Conservation (phyloP, 2,329 filamentous ascomycete genomes). For the Metarhizium guizhouense region DNA sequence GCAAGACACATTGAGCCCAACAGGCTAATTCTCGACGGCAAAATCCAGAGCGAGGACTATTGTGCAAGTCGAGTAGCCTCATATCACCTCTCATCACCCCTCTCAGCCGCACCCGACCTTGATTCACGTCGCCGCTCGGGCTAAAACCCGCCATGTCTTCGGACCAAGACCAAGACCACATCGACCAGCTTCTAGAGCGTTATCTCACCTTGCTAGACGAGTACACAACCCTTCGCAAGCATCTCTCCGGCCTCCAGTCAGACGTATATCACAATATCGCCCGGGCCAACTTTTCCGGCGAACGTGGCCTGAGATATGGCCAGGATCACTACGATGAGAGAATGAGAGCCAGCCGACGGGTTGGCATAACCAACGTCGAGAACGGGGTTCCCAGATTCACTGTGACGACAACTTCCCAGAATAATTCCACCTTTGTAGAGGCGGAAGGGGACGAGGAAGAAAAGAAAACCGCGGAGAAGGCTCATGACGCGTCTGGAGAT, state of each 20-base stretch:
- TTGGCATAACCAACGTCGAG: conserved; percentile 10
- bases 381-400: conserved; percentile 12
- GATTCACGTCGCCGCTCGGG: too few species aligned
- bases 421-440: not conserved
- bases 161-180: conserved; percentile 26
- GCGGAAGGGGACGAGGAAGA: not conserved
- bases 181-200: conserved; percentile 55
- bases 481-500: not conserved
- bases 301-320: conserved; percentile 55
- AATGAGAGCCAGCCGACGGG: conserved; percentile 51
- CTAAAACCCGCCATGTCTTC: not conserved
- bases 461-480: not conserved
- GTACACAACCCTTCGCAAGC: conserved; percentile 51
- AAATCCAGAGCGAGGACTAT: too few species aligned
- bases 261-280: conserved; percentile 52
- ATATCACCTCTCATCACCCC: not conserved
- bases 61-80: too few species aligned
- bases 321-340: conserved; percentile 64
- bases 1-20: too few species aligned
- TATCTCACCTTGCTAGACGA: conserved; percentile 60
- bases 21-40: too few species aligned
- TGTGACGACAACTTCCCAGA: not conserved
- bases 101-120: not conserved
- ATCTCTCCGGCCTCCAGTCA: conserved; percentile 45
- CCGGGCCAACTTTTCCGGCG: conserved; percentile 67